Evolutionary conservation across 2,329 filamentous ascomycete species (phyloP).

Genomic region (Elsinoe fawcettii): DNA sequence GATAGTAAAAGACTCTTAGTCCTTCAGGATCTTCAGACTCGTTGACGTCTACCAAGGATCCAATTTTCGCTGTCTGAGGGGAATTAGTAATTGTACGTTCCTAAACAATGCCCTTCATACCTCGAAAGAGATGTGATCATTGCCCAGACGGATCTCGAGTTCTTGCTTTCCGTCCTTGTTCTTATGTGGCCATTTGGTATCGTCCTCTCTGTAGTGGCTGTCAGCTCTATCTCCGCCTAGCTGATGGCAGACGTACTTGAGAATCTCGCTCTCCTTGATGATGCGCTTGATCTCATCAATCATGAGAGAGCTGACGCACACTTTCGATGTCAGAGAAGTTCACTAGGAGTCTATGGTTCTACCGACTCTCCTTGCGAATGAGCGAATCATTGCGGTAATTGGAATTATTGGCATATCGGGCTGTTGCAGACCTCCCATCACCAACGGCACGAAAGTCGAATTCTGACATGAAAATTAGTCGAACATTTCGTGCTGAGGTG

Average conservation of each 20-base stretch:
- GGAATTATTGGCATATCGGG: slow-evolving; percentile 97
- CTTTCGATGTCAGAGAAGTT: slow-evolving; percentile 41
- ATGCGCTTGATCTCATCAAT: slow-evolving; percentile 95
- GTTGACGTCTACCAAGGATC: slow-evolving; percentile 90
- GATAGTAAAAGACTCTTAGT: slow-evolving; percentile 94
- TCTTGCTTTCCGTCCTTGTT: slow-evolving; percentile 98
- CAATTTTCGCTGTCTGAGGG: slow-evolving; percentile 87
- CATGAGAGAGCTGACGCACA: slow-evolving; percentile 89
- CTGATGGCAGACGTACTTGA: slow-evolving; percentile 63
- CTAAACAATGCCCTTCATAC: slow-evolving; percentile 38
- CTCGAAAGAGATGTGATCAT: slow-evolving; percentile 97
- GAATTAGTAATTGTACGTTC: slow-evolving; percentile 23
- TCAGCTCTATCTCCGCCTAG: background rate
- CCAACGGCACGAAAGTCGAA: slow-evolving; percentile 92
- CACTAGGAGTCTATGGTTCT: background rate
- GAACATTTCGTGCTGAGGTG: background rate
- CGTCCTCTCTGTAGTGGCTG: slow-evolving; percentile 68
- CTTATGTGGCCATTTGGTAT: slow-evolving; percentile 97
- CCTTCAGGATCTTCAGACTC: slow-evolving; percentile 95
- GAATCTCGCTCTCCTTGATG: slow-evolving; percentile 92
- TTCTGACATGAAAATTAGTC: slow-evolving; percentile 48
- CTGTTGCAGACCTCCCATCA: slow-evolving; percentile 86
- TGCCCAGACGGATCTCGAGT: slow-evolving; percentile 85
- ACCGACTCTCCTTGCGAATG: slow-evolving; percentile 97
- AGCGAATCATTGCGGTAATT: slow-evolving; percentile 98